Percentiles rank a stretch among this genome's conserved stretches.
phyloP scores from a whole-genome alignment of 2,329 filamentous ascomycete genomes.

The Sporothrix schenckii region DNA sequence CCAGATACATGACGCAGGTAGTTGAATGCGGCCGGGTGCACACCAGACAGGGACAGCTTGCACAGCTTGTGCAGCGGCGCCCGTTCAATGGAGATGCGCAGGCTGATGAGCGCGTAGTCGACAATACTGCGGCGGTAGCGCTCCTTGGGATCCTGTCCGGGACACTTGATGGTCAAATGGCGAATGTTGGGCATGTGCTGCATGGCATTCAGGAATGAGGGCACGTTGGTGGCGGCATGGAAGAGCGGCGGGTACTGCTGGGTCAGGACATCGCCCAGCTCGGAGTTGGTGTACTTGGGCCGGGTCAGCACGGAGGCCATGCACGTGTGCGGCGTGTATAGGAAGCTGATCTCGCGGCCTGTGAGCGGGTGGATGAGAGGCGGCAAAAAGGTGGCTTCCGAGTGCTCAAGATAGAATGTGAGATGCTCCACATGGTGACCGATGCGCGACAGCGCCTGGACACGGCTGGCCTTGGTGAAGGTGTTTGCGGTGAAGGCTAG shows the following conservation, averaged over 20 bases:
- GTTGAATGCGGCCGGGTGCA: constrained; percentile 75
- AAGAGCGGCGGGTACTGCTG: constrained; percentile 88
- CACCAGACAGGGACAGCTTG: constrained; percentile 70
- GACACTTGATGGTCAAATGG: constrained; percentile 76
- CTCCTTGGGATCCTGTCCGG: constrained; percentile 68
- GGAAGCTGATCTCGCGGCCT: constrained; percentile 76
- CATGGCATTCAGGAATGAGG: constrained; percentile 78
- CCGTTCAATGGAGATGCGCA: constrained; percentile 80
- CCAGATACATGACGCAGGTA: constrained; percentile 76
- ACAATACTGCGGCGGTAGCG: constrained; percentile 76
- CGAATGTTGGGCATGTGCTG: constrained; percentile 68
- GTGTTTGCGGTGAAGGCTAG: constrained; percentile 72
- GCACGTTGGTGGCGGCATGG: constrained; percentile 84
- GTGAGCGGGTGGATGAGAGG: constrained; percentile 79
- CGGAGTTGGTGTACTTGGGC: constrained; percentile 78
- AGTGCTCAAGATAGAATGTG: constrained; percentile 76
- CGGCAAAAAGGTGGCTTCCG: constrained; percentile 76
- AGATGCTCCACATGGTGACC: constrained; percentile 78
- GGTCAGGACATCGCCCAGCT: constrained; percentile 78
- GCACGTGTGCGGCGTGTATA: constrained; percentile 77
- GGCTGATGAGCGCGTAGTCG: constrained; percentile 85
- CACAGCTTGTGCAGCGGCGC: constrained; percentile 66
- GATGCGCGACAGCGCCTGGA: constrained; percentile 75
- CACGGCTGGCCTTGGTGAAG: constrained; percentile 72
- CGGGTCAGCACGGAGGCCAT: constrained; percentile 63